phyloP scores from a whole-genome alignment of 352 stramenopile species.

The Phytophthora vignae region DNA sequence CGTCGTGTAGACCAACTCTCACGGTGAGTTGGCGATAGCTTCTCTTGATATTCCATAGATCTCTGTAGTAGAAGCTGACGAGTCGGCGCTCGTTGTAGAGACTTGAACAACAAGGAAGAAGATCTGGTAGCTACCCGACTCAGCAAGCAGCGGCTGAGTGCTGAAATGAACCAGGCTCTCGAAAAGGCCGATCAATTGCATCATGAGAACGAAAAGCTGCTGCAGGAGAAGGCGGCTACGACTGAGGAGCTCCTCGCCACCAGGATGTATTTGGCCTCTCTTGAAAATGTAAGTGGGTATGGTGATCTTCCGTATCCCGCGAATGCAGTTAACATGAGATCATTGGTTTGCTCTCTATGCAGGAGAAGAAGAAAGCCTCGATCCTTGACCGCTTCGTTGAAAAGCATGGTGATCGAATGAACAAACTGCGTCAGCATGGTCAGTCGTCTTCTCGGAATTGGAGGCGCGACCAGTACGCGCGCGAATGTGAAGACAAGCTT shows the following conservation, averaged over 20 bases:
- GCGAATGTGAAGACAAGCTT: constrained; percentile 67
- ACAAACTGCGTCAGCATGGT: constrained; percentile 38
- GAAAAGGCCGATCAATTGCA: constrained; percentile 63
- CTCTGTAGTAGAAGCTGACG: background rate
- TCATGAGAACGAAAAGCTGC: constrained; percentile 70
- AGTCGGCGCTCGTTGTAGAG: constrained; percentile 32
- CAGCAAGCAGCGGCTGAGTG: constrained; percentile 56
- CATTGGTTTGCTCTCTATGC: background rate
- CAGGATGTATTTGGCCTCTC: constrained; percentile 75
- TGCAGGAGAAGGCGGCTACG: constrained; percentile 66
- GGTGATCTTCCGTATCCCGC: background rate
- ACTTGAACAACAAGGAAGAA: constrained; percentile 66
- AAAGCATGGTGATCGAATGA: constrained; percentile 83
- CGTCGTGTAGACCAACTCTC: constrained; percentile 66
- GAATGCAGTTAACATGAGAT: background rate
- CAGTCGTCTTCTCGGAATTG: constrained; percentile 31
- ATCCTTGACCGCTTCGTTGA: constrained; percentile 83
- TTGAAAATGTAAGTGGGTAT: constrained; percentile 52
- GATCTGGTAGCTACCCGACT: constrained; percentile 60
- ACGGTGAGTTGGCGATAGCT: constrained; percentile 38
- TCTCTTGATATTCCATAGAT: background rate
- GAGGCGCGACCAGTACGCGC: constrained; percentile 48
- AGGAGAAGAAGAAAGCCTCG: constrained; percentile 78
- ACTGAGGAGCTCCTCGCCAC: constrained; percentile 70
- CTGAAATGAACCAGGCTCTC: constrained; percentile 65